phyloP scores from a whole-genome alignment of 2,329 filamentous ascomycete species.

The Aplosporella prunicola region DNA sequence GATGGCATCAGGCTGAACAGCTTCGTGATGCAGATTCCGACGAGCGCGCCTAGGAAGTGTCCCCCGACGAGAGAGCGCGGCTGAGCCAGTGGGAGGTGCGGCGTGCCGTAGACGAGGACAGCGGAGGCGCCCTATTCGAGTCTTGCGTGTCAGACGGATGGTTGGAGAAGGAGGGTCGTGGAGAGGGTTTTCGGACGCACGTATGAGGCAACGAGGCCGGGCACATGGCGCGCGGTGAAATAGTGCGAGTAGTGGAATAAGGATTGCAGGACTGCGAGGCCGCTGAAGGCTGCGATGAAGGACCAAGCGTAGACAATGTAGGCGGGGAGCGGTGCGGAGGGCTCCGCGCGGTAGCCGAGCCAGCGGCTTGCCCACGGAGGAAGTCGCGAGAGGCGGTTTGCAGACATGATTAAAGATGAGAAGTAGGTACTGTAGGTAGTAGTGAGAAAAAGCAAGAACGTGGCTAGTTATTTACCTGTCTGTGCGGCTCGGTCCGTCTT shows the following conservation, averaged over 20 bases:
- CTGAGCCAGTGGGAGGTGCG: slow-evolving; percentile 37
- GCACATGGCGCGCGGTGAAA: slow-evolving; percentile 30
- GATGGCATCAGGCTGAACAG: slow-evolving; percentile 32
- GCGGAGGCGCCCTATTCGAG: slow-evolving; percentile 33
- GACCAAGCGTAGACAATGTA: slow-evolving; percentile 32
- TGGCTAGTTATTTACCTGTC: no score
- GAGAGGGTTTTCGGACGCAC: slow-evolving; percentile 23
- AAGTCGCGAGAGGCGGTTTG: slow-evolving; percentile 34
- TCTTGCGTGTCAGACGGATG: neutral
- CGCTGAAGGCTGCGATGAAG: slow-evolving; percentile 35
- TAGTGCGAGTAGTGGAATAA: slow-evolving; percentile 31
- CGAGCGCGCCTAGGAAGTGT: slow-evolving; percentile 35
- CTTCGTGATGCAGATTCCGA: slow-evolving; percentile 35
- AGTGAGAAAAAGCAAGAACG: no score
- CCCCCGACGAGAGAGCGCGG: slow-evolving; percentile 36
- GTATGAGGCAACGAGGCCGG: slow-evolving; percentile 33
- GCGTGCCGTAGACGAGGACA: slow-evolving; percentile 37
- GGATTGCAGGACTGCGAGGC: slow-evolving; percentile 32
- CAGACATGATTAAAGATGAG: no score
- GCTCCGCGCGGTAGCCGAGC: slow-evolving; percentile 38
- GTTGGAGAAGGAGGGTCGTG: neutral
- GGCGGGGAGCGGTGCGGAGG: slow-evolving; percentile 13
- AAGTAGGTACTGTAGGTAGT: no score
- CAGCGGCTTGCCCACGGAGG: slow-evolving; percentile 60
- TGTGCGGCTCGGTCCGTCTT: no score